These are phyloP conservation scores for Eutrema heterophyllum DNA, from an alignment of 345 rosid species.

Conservation along the genomic window DNA sequence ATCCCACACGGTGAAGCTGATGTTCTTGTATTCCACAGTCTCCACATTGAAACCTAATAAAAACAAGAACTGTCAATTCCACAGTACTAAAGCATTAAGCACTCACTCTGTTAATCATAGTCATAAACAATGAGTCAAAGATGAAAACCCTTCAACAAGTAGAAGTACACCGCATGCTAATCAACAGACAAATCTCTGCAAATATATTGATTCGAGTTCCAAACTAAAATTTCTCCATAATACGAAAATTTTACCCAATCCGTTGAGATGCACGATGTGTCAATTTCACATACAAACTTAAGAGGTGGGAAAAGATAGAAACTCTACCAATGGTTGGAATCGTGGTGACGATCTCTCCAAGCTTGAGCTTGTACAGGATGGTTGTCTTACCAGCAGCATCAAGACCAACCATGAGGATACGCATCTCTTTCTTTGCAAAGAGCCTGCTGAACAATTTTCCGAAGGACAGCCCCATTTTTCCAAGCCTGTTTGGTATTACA, in stretches of 20 bases:
- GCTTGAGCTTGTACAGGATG: conserved; percentile 64
- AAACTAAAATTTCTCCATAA: not conserved
- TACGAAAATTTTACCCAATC: not conserved
- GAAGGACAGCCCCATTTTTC: conserved; percentile 59
- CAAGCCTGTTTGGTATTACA: conserved; percentile 11
- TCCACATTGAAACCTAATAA: conserved; percentile 64
- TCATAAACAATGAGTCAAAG: not conserved
- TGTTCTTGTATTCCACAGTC: conserved; percentile 79
- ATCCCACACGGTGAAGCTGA: conserved; percentile 79
- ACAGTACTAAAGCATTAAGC: not conserved
- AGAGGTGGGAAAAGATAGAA: not conserved
- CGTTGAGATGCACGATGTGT: not conserved
- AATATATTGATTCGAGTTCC: not conserved
- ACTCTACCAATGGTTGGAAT: conserved; percentile 68
- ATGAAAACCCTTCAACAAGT: not conserved
- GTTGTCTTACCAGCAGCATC: conserved; percentile 62
- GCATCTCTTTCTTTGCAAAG: conserved; percentile 48
- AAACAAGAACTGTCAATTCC: not conserved
- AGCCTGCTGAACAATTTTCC: conserved; percentile 60
- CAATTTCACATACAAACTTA: not conserved
- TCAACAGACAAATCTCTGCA: not conserved
- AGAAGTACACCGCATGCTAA: not conserved
- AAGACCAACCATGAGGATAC: conserved; percentile 38
- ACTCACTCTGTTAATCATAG: not conserved
- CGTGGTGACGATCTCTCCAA: conserved; percentile 70